Base-by-base conservation (phyloP, 1,284 basidiomycete genomes). In the Pyrrhoderma lamaoense region DNA sequence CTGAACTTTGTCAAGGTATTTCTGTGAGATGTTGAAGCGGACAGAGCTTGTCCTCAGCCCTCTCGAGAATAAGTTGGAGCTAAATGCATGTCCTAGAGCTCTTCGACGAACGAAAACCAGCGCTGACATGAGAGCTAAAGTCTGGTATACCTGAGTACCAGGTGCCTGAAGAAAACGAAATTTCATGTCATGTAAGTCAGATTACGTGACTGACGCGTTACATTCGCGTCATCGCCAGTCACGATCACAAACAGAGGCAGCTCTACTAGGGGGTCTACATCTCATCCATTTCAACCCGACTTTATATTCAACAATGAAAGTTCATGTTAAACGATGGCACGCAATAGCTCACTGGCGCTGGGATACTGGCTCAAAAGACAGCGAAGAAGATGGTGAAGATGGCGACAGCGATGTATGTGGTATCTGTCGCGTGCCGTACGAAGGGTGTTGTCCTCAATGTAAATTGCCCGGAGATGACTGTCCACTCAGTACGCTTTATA, bases 381-480 rank as follows among this genome's bases (percentile, higher is more conserved):
- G 58, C 2, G 75, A 80, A 40, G 76, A 79, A 9, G 76, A 77
- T 8, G 65, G 64, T 34, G 66, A 59, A 8, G 76, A 80, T 40
- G 76, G 80, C 8, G 76, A 78, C 8, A 87, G 82, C 45, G 91
- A 95, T 59, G 88, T 95, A 13, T 97, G 93, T 66, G 93, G 93
- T 4, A 96, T 96, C 58, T 96, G 93, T 67, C 81, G 91, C 43
- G 83, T 91, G 3, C 81, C 92, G 0, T 96, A 85, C 61, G 93
- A 97, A 64, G 89, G 86, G 0, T 93, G 90, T 60, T 96, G 93
- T 69, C 92, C 93, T 3, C 79, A 85, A 3, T 97, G 93, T 69
- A 94, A 93, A 67, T 80, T 93, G 61, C 93, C 93, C 0, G 93
- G 93, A n/a, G 93, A 96, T 59, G 92, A 94, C 61, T 96, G 93